Evolutionary conservation across 352 stramenopile genomes (phyloP).

Genomic region (Globisporangium middletonii): DNA sequence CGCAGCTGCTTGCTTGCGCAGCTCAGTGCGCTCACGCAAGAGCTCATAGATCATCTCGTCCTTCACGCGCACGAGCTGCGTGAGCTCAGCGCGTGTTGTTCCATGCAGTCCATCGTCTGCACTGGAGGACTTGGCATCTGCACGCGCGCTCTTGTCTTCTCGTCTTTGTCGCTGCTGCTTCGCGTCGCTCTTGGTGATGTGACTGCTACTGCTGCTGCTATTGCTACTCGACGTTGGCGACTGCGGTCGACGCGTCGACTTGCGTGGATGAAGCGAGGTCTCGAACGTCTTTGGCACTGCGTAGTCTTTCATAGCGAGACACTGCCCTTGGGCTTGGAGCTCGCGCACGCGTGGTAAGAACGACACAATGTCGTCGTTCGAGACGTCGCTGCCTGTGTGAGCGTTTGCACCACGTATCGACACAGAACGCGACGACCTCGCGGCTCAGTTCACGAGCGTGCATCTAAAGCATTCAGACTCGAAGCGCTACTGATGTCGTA

Average conservation of each 20-base stretch:
- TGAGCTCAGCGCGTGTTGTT: slow-evolving; percentile 15
- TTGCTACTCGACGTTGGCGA: neutral
- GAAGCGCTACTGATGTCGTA: too few species aligned
- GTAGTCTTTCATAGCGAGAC: slow-evolving; percentile 54
- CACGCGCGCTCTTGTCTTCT: neutral
- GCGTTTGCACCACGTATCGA: too few species aligned
- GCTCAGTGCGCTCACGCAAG: slow-evolving; percentile 49
- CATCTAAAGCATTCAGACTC: too few species aligned
- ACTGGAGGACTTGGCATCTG: too few species aligned
- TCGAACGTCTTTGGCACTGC: neutral
- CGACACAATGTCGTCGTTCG: slow-evolving; percentile 34
- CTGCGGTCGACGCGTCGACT: neutral
- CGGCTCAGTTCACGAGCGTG: neutral
- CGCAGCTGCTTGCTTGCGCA: slow-evolving; percentile 43
- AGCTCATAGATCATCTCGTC: slow-evolving; percentile 84
- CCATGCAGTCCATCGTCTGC: neutral
- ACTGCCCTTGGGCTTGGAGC: slow-evolving; percentile 34
- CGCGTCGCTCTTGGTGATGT: neutral
- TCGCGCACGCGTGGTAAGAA: slow-evolving; percentile 29
- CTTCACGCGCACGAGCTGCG: slow-evolving; percentile 54
- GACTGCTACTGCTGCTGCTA: neutral
- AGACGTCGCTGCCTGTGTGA: slow-evolving; percentile 4
- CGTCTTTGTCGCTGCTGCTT: neutral
- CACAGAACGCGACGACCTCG: too few species aligned
- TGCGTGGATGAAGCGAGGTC: neutral